A percentile compares a stretch with the other conserved stretches of the same genome.
phyloP scores from a whole-genome alignment of 192 early-diverging fungal genomes.

The Coemansia sp. region DNA sequence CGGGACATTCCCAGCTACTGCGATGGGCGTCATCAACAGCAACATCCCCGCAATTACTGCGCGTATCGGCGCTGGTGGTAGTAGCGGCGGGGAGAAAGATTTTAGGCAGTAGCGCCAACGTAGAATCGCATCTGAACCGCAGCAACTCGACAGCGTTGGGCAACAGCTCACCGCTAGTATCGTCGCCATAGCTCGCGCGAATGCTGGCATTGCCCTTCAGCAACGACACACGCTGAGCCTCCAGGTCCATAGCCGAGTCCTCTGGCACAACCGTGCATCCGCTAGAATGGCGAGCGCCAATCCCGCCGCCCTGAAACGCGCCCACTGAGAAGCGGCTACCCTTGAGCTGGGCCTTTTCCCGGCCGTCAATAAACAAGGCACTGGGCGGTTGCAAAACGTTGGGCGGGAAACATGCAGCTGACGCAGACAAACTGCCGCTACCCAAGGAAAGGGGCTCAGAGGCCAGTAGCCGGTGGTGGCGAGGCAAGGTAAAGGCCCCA shows the following conservation, averaged over 20 bases:
- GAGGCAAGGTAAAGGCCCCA: constrained; percentile 11
- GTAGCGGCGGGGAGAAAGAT: constrained; percentile 29
- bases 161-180: constrained; percentile 4
- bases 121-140: constrained; percentile 38
- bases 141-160: constrained; percentile 51
- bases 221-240: constrained; percentile 1
- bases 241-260: neutral
- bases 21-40: neutral
- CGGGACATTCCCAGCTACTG: constrained; percentile 1
- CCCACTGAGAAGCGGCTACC: constrained; percentile 40
- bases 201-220: constrained; percentile 15
- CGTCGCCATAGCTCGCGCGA: constrained; percentile 18
- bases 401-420: constrained; percentile 33
- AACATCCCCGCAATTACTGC: neutral
- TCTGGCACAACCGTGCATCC: neutral
- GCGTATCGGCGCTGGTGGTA: neutral
- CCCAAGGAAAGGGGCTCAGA: constrained; percentile 6
- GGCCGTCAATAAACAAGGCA: constrained; percentile 21
- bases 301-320: constrained; percentile 26
- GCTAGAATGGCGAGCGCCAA: constrained; percentile 6
- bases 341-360: constrained; percentile 22
- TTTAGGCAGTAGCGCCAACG: constrained; percentile 40
- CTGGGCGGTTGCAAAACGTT: constrained; percentile 13
- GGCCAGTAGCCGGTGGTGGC: constrained; percentile 17
- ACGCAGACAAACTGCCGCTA: constrained; percentile 29